Evolutionary conservation across 768 basidiomycete species (phyloP).

Genomic region (Leucogyrophana mollusca): DNA sequence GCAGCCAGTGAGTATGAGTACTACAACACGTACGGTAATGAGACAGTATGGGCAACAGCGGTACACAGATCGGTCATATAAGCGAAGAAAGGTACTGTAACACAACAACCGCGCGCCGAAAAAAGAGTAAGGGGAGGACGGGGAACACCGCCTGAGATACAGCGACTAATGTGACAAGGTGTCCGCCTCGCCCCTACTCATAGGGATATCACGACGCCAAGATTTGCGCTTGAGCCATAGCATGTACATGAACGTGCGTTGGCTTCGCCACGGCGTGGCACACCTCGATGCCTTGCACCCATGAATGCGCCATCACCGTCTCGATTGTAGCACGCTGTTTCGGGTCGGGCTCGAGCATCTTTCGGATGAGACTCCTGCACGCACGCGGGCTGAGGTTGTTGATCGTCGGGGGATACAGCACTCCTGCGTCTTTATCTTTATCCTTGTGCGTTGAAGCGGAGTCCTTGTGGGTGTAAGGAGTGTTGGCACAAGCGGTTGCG

Average conservation of each 20-base stretch:
- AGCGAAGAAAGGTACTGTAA: background rate
- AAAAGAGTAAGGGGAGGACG: too few species aligned
- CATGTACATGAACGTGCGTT: conserved; percentile 70
- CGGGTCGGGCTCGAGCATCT: conserved; percentile 96
- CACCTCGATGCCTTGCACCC: conserved; percentile 81
- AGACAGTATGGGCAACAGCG: background rate
- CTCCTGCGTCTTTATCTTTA: conserved; percentile 26
- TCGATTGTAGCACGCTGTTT: conserved; percentile 74
- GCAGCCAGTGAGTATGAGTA: background rate
- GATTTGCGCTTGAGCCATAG: conserved; percentile 56
- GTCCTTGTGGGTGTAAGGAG: conserved; percentile 21
- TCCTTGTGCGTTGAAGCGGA: conserved; percentile 1
- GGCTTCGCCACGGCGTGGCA: conserved; percentile 67
- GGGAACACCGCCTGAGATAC: too few species aligned
- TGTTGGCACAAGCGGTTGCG: conserved; percentile 35
- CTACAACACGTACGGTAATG: background rate
- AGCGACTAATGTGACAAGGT: conserved; percentile 2
- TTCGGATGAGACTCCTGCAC: conserved; percentile 78
- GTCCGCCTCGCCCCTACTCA: conserved; percentile 1
- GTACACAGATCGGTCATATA: background rate
- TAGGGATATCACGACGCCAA: conserved; percentile 5
- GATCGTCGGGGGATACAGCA: conserved; percentile 61
- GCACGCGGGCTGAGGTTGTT: conserved; percentile 86
- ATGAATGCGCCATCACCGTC: conserved; percentile 72
- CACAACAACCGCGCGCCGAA: background rate